Evolutionary conservation across 148 eudicot genomes (phyloP).

Genomic region (Diospyros kaki): DNA sequence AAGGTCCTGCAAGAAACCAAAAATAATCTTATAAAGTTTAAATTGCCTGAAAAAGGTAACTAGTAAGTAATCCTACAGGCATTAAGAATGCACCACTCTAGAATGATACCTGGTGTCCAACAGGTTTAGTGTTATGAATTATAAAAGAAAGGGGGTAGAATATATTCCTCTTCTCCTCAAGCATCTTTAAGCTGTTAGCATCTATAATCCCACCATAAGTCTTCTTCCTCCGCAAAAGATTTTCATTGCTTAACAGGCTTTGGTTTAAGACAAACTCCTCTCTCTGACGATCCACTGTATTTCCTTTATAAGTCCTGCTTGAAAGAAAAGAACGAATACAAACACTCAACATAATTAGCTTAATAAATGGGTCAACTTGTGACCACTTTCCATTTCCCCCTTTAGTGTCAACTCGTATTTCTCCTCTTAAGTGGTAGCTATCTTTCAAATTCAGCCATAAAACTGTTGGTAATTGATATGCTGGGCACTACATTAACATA

Average conservation of each 20-base stretch:
- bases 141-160: slow-evolving; percentile 73
- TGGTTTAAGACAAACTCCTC: slow-evolving; percentile 44
- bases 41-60: background rate
- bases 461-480: no score
- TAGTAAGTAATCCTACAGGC: background rate
- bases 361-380: background rate
- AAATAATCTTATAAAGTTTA: background rate
- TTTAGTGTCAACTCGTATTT: background rate
- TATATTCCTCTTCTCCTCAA: slow-evolving; percentile 70
- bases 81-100: background rate
- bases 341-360: background rate
- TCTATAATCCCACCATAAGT: slow-evolving; percentile 60
- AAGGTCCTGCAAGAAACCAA: slow-evolving; percentile 77
- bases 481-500: no score
- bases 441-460: no score
- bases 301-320: slow-evolving; percentile 31
- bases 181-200: slow-evolving; percentile 48
- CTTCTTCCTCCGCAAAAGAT: slow-evolving; percentile 41
- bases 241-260: slow-evolving; percentile 30
- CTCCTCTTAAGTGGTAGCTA: no score
- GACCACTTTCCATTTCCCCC: background rate
- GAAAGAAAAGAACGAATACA: background rate
- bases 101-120: slow-evolving; percentile 84
- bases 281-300: slow-evolving; percentile 28
- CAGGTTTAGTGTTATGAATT: slow-evolving; percentile 89